phyloP scores from a whole-genome alignment of 2,329 filamentous ascomycete genomes.

The Fusarium kyushuense region DNA sequence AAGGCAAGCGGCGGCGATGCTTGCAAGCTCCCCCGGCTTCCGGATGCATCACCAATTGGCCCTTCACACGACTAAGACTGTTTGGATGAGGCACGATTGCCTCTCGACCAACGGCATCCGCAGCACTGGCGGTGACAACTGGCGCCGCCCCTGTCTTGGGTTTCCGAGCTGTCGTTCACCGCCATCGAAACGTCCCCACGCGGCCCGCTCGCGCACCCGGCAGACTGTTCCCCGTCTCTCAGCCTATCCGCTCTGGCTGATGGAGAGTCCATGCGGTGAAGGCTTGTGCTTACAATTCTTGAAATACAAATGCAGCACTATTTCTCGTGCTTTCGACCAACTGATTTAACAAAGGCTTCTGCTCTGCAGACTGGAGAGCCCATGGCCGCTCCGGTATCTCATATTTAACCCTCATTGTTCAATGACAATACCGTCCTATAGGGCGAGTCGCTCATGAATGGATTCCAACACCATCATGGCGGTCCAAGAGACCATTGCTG shows the following conservation, averaged over 20 bases:
- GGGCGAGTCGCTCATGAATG: constrained; percentile 47
- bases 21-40: constrained; percentile 41
- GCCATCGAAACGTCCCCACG: constrained; percentile 46
- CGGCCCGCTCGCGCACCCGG: constrained; percentile 45
- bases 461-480: constrained; percentile 45
- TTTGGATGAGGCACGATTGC: constrained; percentile 26
- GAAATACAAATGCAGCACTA: constrained; percentile 44
- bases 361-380: constrained; percentile 44
- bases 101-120: constrained; percentile 38
- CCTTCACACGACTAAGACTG: constrained; percentile 23
- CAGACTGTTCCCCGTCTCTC: constrained; percentile 32
- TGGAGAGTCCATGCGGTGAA: constrained; percentile 40
- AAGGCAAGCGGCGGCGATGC: constrained; percentile 37
- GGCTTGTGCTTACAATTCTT: constrained; percentile 27
- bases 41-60: constrained; percentile 47
- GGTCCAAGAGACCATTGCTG: constrained; percentile 39
- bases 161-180: constrained; percentile 42
- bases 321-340: constrained; percentile 34
- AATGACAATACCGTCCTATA: constrained; percentile 47
- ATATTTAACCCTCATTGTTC: constrained; percentile 33
- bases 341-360: constrained; percentile 39
- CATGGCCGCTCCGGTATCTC: constrained; percentile 38
- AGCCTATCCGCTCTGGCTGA: constrained; percentile 32
- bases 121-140: constrained; percentile 49
- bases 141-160: constrained; percentile 40